A percentile compares a stretch with the other conserved stretches of the same genome.
phyloP scores from a whole-genome alignment of 306 rosid genomes.

The Quercus parvula region DNA sequence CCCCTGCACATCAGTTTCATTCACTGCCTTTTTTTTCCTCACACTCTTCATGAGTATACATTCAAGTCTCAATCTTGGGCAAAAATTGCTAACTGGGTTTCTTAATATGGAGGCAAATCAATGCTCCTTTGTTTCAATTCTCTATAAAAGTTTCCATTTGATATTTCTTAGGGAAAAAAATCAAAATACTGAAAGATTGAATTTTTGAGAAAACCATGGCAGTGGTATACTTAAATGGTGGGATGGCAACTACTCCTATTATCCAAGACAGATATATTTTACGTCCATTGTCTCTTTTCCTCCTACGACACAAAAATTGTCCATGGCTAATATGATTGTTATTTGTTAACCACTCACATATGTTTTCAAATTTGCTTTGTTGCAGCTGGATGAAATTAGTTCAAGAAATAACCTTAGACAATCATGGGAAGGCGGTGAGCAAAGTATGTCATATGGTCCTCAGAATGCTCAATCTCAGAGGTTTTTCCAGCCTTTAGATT shows the following conservation, averaged over 20 bases:
- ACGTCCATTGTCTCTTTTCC: neutral
- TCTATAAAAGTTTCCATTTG: too few species aligned
- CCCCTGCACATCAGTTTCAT: neutral
- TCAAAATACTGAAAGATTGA: neutral
- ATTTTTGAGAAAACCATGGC: neutral
- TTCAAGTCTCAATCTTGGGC: neutral
- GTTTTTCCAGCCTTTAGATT: slow-evolving; percentile 48
- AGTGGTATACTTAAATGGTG: neutral
- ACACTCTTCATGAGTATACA: neutral
- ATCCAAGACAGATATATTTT: neutral
- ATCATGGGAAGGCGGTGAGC: slow-evolving; percentile 79
- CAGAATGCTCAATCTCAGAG: slow-evolving; percentile 52
- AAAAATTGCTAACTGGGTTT: neutral
- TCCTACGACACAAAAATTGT: neutral
- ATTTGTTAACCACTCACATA: neutral
- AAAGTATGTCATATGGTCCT: slow-evolving; percentile 57
- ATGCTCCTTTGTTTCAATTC: neutral
- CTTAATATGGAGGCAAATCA: neutral
- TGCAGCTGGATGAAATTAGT: slow-evolving; percentile 78
- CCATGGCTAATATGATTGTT: neutral
- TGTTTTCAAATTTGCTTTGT: neutral
- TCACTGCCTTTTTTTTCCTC: neutral
- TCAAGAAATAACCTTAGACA: slow-evolving; percentile 63
- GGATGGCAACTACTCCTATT: neutral
- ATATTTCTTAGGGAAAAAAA: neutral